Evolutionary conservation across 73 alveolate genomes (phyloP).

Genomic region (Paramecium sonneborni): DNA sequence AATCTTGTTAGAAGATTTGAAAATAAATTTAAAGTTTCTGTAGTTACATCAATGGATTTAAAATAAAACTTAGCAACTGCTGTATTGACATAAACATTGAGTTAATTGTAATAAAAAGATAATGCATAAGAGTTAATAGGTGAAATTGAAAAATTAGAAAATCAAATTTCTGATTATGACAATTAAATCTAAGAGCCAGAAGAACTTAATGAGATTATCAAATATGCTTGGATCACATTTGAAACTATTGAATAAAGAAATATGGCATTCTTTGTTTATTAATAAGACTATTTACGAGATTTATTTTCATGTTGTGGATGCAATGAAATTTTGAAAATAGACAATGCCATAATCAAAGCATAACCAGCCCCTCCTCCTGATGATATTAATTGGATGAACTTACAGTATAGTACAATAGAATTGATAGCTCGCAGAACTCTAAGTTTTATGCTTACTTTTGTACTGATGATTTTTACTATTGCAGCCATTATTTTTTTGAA

Average conservation of each 20-base stretch:
- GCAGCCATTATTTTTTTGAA: slow-evolving; percentile 32
- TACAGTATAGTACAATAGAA: not conserved
- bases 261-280: not conserved
- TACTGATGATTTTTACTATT: not conserved
- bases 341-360: not conserved
- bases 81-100: not conserved
- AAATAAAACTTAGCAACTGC: not conserved
- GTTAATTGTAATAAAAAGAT: not conserved
- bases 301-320: slow-evolving; percentile 15
- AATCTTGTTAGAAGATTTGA: slow-evolving; percentile 35
- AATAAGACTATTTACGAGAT: slow-evolving; percentile 9
- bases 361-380: slow-evolving; percentile 53
- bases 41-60: slow-evolving; percentile 25
- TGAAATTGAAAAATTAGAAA: not conserved
- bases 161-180: not conserved
- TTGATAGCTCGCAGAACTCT: not conserved
- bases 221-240: slow-evolving; percentile 43
- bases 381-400: slow-evolving; percentile 53
- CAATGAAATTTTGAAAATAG: not conserved
- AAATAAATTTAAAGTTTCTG: not conserved
- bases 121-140: not conserved
- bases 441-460: not conserved
- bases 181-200: not conserved
- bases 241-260: slow-evolving; percentile 50
- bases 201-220: not conserved